Conservation (phyloP, 441 rosid genomes). For the Bruguiera hainesii region DNA sequence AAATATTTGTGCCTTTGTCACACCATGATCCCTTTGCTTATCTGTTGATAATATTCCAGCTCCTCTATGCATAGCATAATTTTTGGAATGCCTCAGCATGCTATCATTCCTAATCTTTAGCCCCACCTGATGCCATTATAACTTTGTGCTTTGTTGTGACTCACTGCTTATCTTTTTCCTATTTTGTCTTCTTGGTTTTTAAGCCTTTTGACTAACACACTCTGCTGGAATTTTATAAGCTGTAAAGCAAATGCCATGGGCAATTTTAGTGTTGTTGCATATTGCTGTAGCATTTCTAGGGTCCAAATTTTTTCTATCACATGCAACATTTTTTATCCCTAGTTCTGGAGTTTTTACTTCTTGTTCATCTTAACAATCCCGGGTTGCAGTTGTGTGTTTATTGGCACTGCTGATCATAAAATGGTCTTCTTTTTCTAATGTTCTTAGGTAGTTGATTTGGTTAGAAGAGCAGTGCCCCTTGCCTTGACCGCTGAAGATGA, state of each 20-base stretch:
- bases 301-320: neutral
- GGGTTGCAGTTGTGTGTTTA: neutral
- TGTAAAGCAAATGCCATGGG: neutral
- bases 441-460: conserved; percentile 73
- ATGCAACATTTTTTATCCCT: neutral
- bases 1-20: too few species aligned
- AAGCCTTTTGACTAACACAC: neutral
- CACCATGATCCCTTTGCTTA: too few species aligned
- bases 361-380: neutral
- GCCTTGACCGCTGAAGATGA: conserved; percentile 62
- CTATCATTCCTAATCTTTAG: too few species aligned
- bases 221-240: neutral
- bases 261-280: neutral
- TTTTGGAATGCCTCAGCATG: too few species aligned
- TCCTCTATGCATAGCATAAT: too few species aligned
- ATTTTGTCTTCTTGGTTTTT: neutral
- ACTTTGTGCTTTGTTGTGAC: too few species aligned
- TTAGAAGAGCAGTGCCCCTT: conserved; percentile 80
- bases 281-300: neutral
- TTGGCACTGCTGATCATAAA: neutral
- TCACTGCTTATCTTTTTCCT: too few species aligned
- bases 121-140: too few species aligned
- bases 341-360: neutral
- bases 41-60: too few species aligned
- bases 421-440: neutral